phyloP scores from a whole-genome alignment of 2,329 filamentous ascomycete genomes.

The Chalara sp. region DNA sequence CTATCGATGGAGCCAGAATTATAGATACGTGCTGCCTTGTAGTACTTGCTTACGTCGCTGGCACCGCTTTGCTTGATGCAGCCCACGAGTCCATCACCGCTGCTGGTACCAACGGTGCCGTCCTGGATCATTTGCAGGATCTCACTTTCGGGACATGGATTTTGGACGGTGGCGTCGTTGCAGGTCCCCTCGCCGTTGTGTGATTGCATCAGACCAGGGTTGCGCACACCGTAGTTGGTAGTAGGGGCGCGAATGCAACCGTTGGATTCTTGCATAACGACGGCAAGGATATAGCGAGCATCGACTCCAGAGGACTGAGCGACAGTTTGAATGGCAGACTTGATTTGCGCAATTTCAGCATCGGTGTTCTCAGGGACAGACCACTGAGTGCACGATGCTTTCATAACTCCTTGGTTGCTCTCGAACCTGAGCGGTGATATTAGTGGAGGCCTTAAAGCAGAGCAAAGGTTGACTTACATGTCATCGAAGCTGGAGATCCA shows the following conservation, averaged over 20 bases:
- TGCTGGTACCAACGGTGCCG: constrained; percentile 21
- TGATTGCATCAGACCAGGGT: constrained; percentile 24
- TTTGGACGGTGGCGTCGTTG: constrained; percentile 10
- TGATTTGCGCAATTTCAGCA: constrained; percentile 9
- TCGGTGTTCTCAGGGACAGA: constrained; percentile 3
- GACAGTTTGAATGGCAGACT: constrained; percentile 7
- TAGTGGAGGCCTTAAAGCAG: too few species aligned
- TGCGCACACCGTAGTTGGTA: constrained; percentile 7
- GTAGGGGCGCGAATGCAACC: constrained; percentile 18
- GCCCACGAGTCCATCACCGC: constrained; percentile 22
- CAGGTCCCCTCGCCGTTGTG: constrained; percentile 10
- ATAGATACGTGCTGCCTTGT: constrained; percentile 33
- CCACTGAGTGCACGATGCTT: constrained; percentile 4
- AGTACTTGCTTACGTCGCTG: constrained; percentile 24
- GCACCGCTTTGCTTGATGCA: constrained; percentile 14
- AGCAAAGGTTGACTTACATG: constrained; percentile 5
- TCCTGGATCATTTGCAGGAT: constrained; percentile 26
- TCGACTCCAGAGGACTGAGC: constrained; percentile 17
- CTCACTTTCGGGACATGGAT: constrained; percentile 9
- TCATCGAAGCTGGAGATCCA: constrained; percentile 11
- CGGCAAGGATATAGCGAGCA: constrained; percentile 26
- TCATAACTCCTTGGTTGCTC: background rate
- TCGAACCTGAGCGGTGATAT: constrained; percentile 4
- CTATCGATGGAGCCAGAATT: constrained; percentile 32
- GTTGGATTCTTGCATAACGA: constrained; percentile 29